Evolutionary conservation across 2,329 filamentous ascomycete genomes (phyloP).

Genomic region (Penicillium sp.): DNA sequence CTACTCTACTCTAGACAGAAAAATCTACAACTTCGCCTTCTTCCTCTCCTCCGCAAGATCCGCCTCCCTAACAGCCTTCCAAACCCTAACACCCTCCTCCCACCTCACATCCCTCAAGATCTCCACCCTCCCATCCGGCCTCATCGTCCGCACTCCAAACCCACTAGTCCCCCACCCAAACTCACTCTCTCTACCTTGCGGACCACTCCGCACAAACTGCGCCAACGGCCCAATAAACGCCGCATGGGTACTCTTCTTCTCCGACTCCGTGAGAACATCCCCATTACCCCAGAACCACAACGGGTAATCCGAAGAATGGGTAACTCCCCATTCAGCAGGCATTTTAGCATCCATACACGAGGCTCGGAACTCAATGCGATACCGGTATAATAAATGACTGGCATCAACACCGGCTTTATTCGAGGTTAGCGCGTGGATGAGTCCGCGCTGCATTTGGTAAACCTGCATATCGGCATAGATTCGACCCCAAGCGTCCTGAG

Average conservation of each 20-base stretch:
- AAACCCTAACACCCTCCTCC: slow-evolving; percentile 54
- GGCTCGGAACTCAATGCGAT: slow-evolving; percentile 60
- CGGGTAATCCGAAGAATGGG: slow-evolving; percentile 57
- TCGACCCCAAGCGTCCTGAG: slow-evolving; percentile 54
- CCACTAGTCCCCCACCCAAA: slow-evolving; percentile 34
- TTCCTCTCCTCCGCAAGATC: neutral
- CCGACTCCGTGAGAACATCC: slow-evolving; percentile 42
- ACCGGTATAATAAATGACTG: slow-evolving; percentile 52
- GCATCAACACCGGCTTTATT: slow-evolving; percentile 45
- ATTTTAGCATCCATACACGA: slow-evolving; percentile 48
- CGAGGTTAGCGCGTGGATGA: slow-evolving; percentile 49
- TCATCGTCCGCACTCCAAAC: slow-evolving; percentile 50
- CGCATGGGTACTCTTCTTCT: slow-evolving; percentile 47
- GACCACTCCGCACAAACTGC: slow-evolving; percentile 32
- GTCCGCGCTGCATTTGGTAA: slow-evolving; percentile 57
- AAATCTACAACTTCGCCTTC: slow-evolving; percentile 11
- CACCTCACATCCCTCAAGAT: slow-evolving; percentile 53
- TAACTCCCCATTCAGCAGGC: slow-evolving; percentile 57
- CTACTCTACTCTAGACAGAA: neutral
- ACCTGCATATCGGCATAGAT: slow-evolving; percentile 63
- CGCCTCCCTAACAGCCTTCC: slow-evolving; percentile 37
- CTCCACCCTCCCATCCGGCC: slow-evolving; percentile 50
- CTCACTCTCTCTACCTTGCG: slow-evolving; percentile 7
- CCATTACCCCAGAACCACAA: slow-evolving; percentile 63
- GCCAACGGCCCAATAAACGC: slow-evolving; percentile 36